These are phyloP conservation scores for Solanum piurae DNA, from an alignment of 257 asterid species.

Conservation along the genomic window DNA sequence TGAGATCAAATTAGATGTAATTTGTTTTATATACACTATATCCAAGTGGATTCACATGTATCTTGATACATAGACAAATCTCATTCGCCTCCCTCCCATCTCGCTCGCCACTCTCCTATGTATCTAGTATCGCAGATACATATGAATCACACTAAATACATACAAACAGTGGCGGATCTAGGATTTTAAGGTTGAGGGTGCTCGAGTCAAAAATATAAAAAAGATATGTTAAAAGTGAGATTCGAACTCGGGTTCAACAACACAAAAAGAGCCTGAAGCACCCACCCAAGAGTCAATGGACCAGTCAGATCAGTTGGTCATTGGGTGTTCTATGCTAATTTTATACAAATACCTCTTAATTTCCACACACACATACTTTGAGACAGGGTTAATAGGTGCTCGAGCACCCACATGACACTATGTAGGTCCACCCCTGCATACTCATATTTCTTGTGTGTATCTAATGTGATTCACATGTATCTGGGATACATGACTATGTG, in stretches of 20 bases:
- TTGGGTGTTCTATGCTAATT: too few species aligned
- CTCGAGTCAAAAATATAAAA: not conserved
- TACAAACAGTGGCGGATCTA: too few species aligned
- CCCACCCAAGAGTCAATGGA: not conserved
- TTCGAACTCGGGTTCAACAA: not conserved
- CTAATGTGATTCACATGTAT: not conserved
- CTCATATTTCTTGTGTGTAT: not conserved
- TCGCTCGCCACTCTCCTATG: not conserved
- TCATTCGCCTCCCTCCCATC: too few species aligned
- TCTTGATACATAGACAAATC: not conserved
- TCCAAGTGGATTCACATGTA: not conserved
- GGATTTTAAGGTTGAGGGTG: too few species aligned
- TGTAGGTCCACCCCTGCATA: not conserved
- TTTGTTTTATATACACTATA: too few species aligned
- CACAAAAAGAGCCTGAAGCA: not conserved
- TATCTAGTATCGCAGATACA: not conserved
- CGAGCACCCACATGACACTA: not conserved
- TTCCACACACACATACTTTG: not conserved
- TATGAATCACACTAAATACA: not conserved
- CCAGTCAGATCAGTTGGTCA: not conserved
- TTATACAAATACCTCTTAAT: not conserved
- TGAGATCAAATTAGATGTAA: not conserved
- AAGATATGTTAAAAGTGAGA: not conserved
- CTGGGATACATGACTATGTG: too few species aligned
- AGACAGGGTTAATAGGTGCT: not conserved